Percentiles rank a stretch among this genome's conserved stretches.
These are phyloP conservation scores for Umbelopsis sp. DNA, from an alignment of 192 early-diverging fungal species.

Conservation along the genomic window DNA sequence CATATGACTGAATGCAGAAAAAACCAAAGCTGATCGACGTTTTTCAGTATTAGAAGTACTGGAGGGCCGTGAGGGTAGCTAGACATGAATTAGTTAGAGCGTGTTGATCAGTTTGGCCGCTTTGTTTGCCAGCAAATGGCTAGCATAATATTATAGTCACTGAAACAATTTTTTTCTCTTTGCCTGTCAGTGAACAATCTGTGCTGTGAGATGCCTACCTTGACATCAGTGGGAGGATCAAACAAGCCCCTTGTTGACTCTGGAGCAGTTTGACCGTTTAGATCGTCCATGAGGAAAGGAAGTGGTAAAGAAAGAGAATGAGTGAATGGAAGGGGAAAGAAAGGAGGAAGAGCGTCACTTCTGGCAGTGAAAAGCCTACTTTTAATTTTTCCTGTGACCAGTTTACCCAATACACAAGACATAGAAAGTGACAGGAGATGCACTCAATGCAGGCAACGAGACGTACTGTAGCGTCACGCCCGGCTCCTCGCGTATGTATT, in stretches of 20 bases:
- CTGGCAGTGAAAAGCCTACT: not conserved
- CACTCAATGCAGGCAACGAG: not conserved
- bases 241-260: conserved; percentile 46
- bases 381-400: conserved; percentile 15
- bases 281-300: conserved; percentile 27
- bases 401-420: not conserved
- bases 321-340: conserved; percentile 23
- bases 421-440: conserved; percentile 1
- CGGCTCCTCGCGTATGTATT: conserved; percentile 4
- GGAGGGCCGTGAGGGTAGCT: conserved; percentile 15
- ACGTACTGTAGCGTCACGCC: not conserved
- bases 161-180: too few relatives aligned
- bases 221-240: conserved; percentile 29
- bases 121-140: too few relatives aligned
- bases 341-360: conserved; percentile 19
- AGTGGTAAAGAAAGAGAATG: conserved; percentile 13
- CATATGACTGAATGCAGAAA: conserved; percentile 20
- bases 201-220: not conserved
- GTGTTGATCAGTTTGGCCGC: too few relatives aligned
- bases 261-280: conserved; percentile 44
- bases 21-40: conserved; percentile 16
- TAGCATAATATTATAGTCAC: too few relatives aligned
- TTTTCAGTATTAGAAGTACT: conserved; percentile 13
- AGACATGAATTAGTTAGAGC: not conserved
- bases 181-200: not conserved